A percentile compares a stretch with the other conserved stretches of the same genome.
phyloP scores from a whole-genome alignment of 1,284 basidiomycete genomes.

The Ustilago crameri region DNA sequence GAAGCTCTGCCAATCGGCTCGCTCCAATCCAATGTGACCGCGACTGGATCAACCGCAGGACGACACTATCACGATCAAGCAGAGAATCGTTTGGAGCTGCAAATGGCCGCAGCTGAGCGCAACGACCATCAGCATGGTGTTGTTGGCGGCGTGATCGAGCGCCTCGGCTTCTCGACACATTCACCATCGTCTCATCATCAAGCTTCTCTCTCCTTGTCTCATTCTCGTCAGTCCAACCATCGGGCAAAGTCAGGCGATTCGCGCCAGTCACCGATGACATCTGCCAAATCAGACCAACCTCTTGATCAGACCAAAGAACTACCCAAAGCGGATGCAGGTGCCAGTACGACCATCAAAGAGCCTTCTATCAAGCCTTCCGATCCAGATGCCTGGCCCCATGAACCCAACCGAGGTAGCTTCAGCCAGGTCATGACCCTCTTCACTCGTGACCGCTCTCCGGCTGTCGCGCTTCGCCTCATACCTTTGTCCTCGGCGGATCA shows the following conservation, averaged over 20 bases:
- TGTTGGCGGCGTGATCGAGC: constrained; percentile 43
- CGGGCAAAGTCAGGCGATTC: constrained; percentile 24
- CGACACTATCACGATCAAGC: constrained; percentile 23
- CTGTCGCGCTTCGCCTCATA: constrained; percentile 36
- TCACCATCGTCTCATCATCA: constrained; percentile 13
- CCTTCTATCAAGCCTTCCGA: constrained; percentile 2
- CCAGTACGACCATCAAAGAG: background rate
- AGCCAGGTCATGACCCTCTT: constrained; percentile 23
- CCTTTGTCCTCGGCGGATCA: constrained; percentile 2
- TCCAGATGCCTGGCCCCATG: constrained; percentile 31
- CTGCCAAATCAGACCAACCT: background rate
- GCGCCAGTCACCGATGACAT: constrained; percentile 8
- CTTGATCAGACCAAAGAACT: background rate
- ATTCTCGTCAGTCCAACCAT: constrained; percentile 17
- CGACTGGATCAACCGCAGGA: constrained; percentile 32
- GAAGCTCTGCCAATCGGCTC: constrained; percentile 22
- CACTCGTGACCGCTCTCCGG: constrained; percentile 33
- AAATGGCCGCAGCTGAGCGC: constrained; percentile 46
- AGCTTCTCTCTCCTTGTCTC: background rate
- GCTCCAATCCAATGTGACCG: constrained; percentile 38
- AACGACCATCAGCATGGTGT: constrained; percentile 50
- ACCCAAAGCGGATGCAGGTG: background rate
- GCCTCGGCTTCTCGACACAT: constrained; percentile 33
- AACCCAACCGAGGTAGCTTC: constrained; percentile 30
- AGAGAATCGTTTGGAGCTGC: constrained; percentile 38